Base-by-base conservation (phyloP, 2,329 filamentous ascomycete species). In the Aspergillaceae sp. region DNA sequence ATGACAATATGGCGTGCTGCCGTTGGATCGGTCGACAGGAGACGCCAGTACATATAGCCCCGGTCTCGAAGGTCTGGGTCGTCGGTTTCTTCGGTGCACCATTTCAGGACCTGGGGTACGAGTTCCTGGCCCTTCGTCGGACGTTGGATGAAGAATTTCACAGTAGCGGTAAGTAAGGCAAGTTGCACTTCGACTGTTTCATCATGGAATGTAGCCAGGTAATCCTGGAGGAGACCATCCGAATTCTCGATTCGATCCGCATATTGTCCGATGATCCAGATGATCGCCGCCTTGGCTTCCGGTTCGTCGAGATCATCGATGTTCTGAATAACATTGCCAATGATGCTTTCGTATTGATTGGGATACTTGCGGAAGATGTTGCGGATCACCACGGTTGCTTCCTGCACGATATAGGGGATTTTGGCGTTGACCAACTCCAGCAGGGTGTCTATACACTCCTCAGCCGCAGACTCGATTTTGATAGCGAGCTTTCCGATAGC, bases 281-380 rank as follows among this genome's bases (percentile, higher is more conserved):
- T 92, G 82, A 98, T 95, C 48, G 92, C 92, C 1, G 92, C 90
- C 66, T 98, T 98, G 40, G 92, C 92, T 68, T 98, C 92, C 2
- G 92, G 91, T 65, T 98, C 92, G 65, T 98, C 92, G 42, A 98
- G 74, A 3, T 90, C 94, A 68, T 98, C 92, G 27, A 98, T 80
- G 59, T 98, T 91, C 64, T 96, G 89, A 69, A 94, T 97, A 0
- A 98, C 77, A 1, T 90, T 94, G 43, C 87, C 84, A 61, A 98
- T 98, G 66, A 98, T 97, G 50, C 86, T 91, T 68, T 98, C 92
- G 68, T 98, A 98, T 65, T 96, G 88, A 64, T 98, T 96, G 6
- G 92, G 92, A 61, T 98, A 98, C 71, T 97, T 97, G 56, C 92
- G 84, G 78, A 98, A 98, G 60, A 98, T 98, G 67, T 98, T 98